phyloP scores from a whole-genome alignment of 2,329 filamentous ascomycete genomes.

The Ceratocystis diversiconidia region DNA sequence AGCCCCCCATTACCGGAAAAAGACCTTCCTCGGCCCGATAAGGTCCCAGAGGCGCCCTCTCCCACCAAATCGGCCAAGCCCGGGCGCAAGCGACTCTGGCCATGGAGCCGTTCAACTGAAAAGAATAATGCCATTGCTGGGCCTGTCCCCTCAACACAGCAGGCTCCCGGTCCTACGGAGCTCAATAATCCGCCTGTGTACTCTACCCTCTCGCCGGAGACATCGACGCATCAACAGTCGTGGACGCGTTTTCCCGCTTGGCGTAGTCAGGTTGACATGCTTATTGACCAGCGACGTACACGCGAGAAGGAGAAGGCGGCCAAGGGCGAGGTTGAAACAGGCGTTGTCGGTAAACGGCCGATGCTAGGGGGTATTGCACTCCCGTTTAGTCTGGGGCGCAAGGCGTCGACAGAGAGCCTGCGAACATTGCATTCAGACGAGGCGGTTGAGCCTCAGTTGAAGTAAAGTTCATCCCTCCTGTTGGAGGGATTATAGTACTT shows the following conservation, averaged over 20 bases:
- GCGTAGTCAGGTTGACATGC: conserved; percentile 10
- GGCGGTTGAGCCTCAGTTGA: conserved; percentile 18
- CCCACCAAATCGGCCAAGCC: neutral
- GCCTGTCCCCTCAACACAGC: neutral
- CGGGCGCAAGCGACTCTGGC: conserved; percentile 14
- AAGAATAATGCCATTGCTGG: neutral
- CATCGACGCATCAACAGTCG: neutral
- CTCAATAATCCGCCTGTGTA: neutral
- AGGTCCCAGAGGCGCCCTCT: neutral
- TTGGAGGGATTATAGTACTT: neutral
- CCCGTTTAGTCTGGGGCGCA: conserved; percentile 54
- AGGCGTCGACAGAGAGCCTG: conserved; percentile 56
- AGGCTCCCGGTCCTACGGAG: neutral
- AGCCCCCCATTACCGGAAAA: neutral
- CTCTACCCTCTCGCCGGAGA: neutral
- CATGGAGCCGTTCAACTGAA: conserved; percentile 11
- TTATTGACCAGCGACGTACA: conserved; percentile 10
- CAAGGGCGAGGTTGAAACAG: conserved; percentile 32
- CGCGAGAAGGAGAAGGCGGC: conserved; percentile 21
- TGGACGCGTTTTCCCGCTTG: conserved; percentile 1
- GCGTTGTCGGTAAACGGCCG: conserved; percentile 46
- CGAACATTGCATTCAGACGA: conserved; percentile 42
- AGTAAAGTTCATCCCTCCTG: neutral
- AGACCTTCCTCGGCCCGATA: neutral
- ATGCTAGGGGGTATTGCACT: conserved; percentile 56